Base-by-base conservation (phyloP, 352 stramenopile species). In the Pythium rishiriense region DNA sequence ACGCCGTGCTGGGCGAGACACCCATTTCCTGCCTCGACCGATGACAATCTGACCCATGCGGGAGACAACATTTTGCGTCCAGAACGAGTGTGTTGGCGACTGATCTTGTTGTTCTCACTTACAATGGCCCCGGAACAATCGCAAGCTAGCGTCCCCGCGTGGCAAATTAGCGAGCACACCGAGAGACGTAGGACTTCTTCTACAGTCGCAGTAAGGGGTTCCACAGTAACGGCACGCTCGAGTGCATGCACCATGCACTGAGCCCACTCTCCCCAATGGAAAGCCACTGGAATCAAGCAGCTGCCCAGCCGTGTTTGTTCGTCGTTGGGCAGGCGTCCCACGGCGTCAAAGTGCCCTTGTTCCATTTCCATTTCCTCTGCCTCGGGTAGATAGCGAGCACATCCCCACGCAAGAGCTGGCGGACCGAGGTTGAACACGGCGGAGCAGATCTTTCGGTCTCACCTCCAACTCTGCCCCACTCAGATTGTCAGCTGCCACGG, bases 21-120 rank as follows among this genome's bases (percentile, higher is more conserved):
- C 53, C 53, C 24, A 58, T 68, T 19, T 35, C 46, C 25, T 61
- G 51, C 35, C 35, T 42, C 35, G 35, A 7, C 35, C 35, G 35
- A 42, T 42, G 35, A 42, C 35, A 7, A 4, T 14, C 6, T 11
- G 31, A 37, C 6, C 31, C 11, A 37, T 37, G 31, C 6, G 31
- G 31, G 31, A 12, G 6, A n/a, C n/a, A n/a, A n/a, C n/a, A n/a
- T n/a, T n/a, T n/a, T n/a, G n/a, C n/a, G n/a, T n/a, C n/a, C n/a
- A n/a, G n/a, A n/a, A n/a, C n/a, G n/a, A n/a, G n/a, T n/a, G n/a
- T n/a, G n/a, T n/a, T n/a, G n/a, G n/a, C n/a, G n/a, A n/a, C n/a
- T n/a, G n/a, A n/a, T n/a, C n/a, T n/a, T n/a, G n/a, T n/a, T n/a
- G n/a, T n/a, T n/a, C n/a, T n/a, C n/a, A n/a, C n/a, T n/a, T n/a